Base-by-base conservation (phyloP, 2,329 filamentous ascomycete species). In the Penicillium sclerotigenum region DNA sequence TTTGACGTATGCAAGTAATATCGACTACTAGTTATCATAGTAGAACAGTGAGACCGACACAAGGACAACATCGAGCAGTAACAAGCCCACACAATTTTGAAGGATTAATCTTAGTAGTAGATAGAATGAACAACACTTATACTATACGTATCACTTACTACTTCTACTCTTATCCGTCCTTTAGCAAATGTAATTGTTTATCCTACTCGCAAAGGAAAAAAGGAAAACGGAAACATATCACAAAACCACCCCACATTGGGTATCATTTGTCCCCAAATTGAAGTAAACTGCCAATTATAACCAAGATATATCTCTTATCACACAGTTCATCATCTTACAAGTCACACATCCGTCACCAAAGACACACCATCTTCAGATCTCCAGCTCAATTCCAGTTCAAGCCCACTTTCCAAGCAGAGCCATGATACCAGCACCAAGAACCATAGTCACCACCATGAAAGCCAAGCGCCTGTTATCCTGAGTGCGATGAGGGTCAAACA, bases 341-440 rank as follows among this genome's bases (percentile, higher is more conserved):
- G 40, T 13, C n/a, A 29, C 26, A 16, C 14, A 13, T 41, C 5
- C 33, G 4, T n/a, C 36, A 40, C 24, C n/a, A 18, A 40, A 41
- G 16, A 20, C 18, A 41, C 26, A 50, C 34, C 18, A 5, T 29
- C 26, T 29, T 10, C 13, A 34, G 6, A 33, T n/a, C 18, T 13
- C 14, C 26, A 18, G 14, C 13, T 1, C 4, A 0, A 16, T 42
- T 10, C 13, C 24, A 2, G 20, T 18, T 67, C 62, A 79, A 14
- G 78, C 79, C 79, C 79, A 81, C 60, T 81, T 81, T 7, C 79
- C 79, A 11, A 81, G 64, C 56, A 81, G 56, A 6, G 79, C 78
- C 79, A 81, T 81, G 20, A 80, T 46, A 1, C 68, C 74, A 2
- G 73, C 68, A 10, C 79, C 79, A 28, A 80, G 42, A 20, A 76